Evolutionary conservation across 2,329 filamentous ascomycete species (phyloP).

Genomic region (Aplosporella prunicola): DNA sequence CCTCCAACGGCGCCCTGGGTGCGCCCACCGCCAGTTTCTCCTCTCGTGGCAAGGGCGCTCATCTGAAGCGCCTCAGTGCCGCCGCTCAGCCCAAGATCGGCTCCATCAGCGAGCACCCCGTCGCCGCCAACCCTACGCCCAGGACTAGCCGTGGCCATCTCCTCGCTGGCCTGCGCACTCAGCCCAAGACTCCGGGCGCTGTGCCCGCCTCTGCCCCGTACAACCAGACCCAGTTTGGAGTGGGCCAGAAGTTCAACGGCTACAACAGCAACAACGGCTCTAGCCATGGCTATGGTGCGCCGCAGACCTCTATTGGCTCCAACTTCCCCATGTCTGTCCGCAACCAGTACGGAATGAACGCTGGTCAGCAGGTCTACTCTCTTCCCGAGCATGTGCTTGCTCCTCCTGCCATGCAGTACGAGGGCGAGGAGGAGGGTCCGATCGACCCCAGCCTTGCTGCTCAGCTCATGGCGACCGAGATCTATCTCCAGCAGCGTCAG

Average conservation of each 20-base stretch:
- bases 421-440: slow-evolving; percentile 56
- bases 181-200: slow-evolving; percentile 73
- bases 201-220: slow-evolving; percentile 53
- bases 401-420: slow-evolving; percentile 68
- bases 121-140: slow-evolving; percentile 63
- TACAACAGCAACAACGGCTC: slow-evolving; percentile 32
- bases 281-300: slow-evolving; percentile 36
- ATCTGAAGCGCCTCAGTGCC: slow-evolving; percentile 80
- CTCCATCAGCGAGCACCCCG: slow-evolving; percentile 48
- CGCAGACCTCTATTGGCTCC: slow-evolving; percentile 50
- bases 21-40: slow-evolving; percentile 74
- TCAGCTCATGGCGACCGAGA: slow-evolving; percentile 80
- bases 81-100: slow-evolving; percentile 62
- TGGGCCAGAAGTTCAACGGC: slow-evolving; percentile 23
- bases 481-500: slow-evolving; percentile 89
- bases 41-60: slow-evolving; percentile 73
- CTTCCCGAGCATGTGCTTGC: slow-evolving; percentile 78
- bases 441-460: slow-evolving; percentile 83
- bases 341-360: slow-evolving; percentile 37
- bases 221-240: slow-evolving; percentile 41
- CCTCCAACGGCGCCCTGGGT: slow-evolving; percentile 58
- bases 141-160: slow-evolving; percentile 92
- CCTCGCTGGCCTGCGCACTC: slow-evolving; percentile 84
- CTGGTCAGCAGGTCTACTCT: slow-evolving; percentile 52
- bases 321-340: slow-evolving; percentile 39